Conservation (phyloP, 805 yeast genomes). For the Candida krabiensis region DNA sequence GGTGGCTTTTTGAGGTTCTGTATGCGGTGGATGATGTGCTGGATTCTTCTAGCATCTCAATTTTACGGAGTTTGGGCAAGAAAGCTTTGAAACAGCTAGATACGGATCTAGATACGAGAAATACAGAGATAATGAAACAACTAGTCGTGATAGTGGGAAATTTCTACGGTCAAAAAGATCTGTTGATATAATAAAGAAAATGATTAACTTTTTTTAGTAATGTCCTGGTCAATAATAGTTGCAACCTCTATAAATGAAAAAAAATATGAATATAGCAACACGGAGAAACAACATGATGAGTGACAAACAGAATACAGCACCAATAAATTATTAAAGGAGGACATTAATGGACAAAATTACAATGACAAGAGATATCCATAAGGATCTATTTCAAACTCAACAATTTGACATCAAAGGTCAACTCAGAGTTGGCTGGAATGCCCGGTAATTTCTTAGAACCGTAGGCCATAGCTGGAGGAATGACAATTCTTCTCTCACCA, state of each 20-base stretch:
- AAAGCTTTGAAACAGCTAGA: conserved; percentile 31
- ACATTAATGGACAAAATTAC: too few relatives aligned
- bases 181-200: conserved; percentile 17
- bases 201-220: not conserved
- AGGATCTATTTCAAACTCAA: conserved; percentile 74
- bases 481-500: conserved; percentile 96
- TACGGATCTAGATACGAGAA: conserved; percentile 20
- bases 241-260: too few relatives aligned
- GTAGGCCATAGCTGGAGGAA: conserved; percentile 96
- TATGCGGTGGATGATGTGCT: conserved; percentile 39
- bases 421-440: conserved; percentile 95
- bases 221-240: not conserved
- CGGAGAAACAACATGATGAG: too few relatives aligned
- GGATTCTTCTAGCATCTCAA: conserved; percentile 38
- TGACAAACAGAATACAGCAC: too few relatives aligned
- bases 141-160: conserved; percentile 22
- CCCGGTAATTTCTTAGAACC: conserved; percentile 95
- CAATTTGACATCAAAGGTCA: conserved; percentile 93
- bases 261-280: not conserved
- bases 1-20: conserved; percentile 44
- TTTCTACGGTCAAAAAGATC: conserved; percentile 28
- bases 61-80: conserved; percentile 41
- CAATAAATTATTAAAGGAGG: too few relatives aligned
- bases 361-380: too few relatives aligned
- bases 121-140: conserved; percentile 15